Evolutionary conservation across 768 basidiomycete species (phyloP).

Genomic region (Tubosaeta brunneosetosa): DNA sequence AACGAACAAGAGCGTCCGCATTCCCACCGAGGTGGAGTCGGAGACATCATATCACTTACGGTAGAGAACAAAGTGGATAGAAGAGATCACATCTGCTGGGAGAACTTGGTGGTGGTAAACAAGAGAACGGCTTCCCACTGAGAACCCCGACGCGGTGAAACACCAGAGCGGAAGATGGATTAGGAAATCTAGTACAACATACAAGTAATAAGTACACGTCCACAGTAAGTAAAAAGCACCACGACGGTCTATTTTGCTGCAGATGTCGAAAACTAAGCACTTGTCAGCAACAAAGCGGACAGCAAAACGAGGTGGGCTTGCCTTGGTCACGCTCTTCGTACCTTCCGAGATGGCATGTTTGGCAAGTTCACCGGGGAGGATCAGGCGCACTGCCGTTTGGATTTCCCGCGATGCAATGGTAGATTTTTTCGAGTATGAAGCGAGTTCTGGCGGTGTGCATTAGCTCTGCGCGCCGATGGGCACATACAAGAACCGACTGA

Average conservation of each 20-base stretch:
- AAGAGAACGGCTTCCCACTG: neutral
- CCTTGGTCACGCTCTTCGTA: constrained; percentile 68
- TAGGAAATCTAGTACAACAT: constrained; percentile 26
- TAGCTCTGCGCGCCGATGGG: neutral
- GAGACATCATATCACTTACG: neutral
- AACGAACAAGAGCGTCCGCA: neutral
- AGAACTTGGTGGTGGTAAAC: neutral
- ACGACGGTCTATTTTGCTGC: constrained; percentile 37
- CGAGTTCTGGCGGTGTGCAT: constrained; percentile 59
- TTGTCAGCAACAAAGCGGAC: neutral
- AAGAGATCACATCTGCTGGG: neutral
- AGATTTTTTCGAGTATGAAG: constrained; percentile 97
- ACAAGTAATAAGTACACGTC: constrained; percentile 32
- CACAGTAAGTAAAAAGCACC: constrained; percentile 8
- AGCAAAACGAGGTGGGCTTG: constrained; percentile 8
- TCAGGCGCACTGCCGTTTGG: constrained; percentile 91
- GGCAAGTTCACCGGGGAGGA: constrained; percentile 94
- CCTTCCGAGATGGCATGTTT: constrained; percentile 99
- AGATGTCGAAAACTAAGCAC: constrained; percentile 40
- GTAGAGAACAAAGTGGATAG: neutral
- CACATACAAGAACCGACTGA: constrained; percentile 34
- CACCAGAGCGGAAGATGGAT: constrained; percentile 14
- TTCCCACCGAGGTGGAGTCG: neutral
- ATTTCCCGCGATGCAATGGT: constrained; percentile 99
- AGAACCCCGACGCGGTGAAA: neutral